phyloP scores from a whole-genome alignment of 1,139 yeast species.

The Entelexis paramagnoliae region DNA sequence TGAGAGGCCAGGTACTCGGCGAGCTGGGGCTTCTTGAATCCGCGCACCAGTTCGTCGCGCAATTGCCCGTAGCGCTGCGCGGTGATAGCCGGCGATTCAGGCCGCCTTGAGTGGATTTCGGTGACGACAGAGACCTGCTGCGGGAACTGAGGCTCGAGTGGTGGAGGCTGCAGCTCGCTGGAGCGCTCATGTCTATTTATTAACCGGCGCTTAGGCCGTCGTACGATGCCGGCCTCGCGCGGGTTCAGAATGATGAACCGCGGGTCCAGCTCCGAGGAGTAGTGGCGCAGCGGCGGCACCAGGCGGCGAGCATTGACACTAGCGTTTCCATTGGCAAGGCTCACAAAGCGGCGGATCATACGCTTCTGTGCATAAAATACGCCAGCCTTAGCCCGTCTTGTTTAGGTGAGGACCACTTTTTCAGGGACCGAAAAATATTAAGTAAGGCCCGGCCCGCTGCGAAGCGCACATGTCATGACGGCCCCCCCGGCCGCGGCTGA shows the following conservation, averaged over 20 bases:
- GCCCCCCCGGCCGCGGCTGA: not conserved
- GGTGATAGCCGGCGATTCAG: constrained; percentile 13
- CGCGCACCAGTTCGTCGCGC: constrained; percentile 9
- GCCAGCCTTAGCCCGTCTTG: not conserved
- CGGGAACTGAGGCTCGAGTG: constrained; percentile 4
- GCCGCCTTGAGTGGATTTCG: constrained; percentile 17
- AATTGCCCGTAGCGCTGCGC: constrained; percentile 11
- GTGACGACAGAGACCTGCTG: constrained; percentile 8
- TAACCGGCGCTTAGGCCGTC: not conserved
- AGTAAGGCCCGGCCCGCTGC: not conserved
- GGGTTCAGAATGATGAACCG: constrained; percentile 19
- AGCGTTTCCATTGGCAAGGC: not conserved
- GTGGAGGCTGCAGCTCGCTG: constrained; percentile 1
- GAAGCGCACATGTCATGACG: not conserved
- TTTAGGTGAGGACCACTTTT: not conserved
- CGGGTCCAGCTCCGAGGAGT: constrained; percentile 4
- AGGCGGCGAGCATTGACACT: not conserved
- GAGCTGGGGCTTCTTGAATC: constrained; percentile 19
- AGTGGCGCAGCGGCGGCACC: not conserved
- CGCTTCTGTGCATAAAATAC: not conserved
- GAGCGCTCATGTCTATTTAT: not conserved
- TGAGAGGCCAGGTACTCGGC: constrained; percentile 12
- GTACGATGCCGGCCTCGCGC: constrained; percentile 17
- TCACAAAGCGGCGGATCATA: not conserved
- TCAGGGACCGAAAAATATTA: not conserved